Conservation (phyloP, 2,329 filamentous ascomycete genomes). For the Sclerotinia subarctica region DNA sequence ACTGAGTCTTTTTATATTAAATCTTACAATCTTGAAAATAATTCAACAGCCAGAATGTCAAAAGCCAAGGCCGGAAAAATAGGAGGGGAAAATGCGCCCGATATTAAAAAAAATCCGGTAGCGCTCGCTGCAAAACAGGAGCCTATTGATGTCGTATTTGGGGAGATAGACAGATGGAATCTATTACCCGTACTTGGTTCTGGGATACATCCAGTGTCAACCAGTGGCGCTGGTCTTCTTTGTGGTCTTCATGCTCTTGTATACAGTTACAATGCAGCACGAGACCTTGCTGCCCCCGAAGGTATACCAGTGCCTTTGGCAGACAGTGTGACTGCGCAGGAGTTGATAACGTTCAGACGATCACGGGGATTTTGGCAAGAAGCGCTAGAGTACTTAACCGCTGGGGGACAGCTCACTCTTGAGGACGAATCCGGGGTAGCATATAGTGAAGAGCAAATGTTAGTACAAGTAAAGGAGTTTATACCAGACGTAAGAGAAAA, state of each 20-base stretch:
- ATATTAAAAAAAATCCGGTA: neutral
- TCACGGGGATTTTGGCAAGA: neutral
- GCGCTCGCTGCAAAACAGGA: neutral
- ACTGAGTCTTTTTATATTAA: neutral
- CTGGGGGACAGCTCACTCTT: neutral
- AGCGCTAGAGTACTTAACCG: neutral
- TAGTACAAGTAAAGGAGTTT: neutral
- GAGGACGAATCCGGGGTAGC: fast-evolving
- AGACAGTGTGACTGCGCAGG: neutral
- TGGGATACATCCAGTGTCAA: neutral
- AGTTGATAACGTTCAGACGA: neutral
- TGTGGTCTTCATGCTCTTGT: neutral
- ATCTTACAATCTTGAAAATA: neutral
- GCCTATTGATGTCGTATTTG: fast-evolving
- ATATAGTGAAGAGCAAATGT: neutral
- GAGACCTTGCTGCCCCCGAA: neutral
- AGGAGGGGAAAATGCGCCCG: neutral
- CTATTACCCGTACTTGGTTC: neutral
- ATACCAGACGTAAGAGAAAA: neutral
- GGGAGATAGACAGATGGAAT: neutral
- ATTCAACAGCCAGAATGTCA: neutral
- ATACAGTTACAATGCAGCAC: neutral
- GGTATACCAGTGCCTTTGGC: neutral
- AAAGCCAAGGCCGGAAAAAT: neutral
- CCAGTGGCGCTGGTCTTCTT: fast-evolving